These are phyloP conservation scores for Chaetomium sp. DNA, from an alignment of 2,329 filamentous ascomycete genomes.

Conservation along the genomic window DNA sequence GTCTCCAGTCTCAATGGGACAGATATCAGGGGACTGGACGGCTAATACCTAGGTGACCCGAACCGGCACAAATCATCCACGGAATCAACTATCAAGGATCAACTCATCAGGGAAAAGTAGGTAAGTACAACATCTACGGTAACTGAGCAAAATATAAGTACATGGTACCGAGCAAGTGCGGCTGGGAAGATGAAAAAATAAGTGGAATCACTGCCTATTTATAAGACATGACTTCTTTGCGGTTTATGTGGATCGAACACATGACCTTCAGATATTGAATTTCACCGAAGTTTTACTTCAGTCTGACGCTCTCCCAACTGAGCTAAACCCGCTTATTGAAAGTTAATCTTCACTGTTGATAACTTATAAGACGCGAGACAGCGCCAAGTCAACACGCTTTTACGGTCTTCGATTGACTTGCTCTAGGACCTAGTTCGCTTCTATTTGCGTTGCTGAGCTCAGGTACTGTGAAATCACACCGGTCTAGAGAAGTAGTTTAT, in stretches of 20 bases:
- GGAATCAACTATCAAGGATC: neutral
- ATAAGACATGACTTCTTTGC: conserved; percentile 6
- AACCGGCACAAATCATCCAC: too few relatives aligned
- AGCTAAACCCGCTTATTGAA: conserved; percentile 33
- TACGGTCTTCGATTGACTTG: neutral
- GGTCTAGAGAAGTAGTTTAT: too few relatives aligned
- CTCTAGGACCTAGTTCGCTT: neutral
- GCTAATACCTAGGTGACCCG: too few relatives aligned
- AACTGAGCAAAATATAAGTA: neutral
- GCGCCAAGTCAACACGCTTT: neutral
- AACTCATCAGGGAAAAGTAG: neutral
- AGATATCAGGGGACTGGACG: too few relatives aligned
- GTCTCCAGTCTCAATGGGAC: too few relatives aligned
- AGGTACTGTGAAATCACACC: neutral
- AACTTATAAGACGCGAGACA: neutral
- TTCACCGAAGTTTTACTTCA: conserved; percentile 24
- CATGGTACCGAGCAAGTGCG: neutral
- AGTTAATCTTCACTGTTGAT: neutral
- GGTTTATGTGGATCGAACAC: conserved; percentile 35
- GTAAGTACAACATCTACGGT: neutral
- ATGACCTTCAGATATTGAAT: conserved; percentile 31
- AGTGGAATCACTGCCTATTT: neutral
- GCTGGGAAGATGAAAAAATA: neutral
- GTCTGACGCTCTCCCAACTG: conserved; percentile 34
- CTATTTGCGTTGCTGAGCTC: neutral